Percentiles rank a stretch among this genome's conserved stretches.
Evolutionary conservation across 1,284 basidiomycete species (phyloP).

Genomic region (Sporisorium graminicola): DNA sequence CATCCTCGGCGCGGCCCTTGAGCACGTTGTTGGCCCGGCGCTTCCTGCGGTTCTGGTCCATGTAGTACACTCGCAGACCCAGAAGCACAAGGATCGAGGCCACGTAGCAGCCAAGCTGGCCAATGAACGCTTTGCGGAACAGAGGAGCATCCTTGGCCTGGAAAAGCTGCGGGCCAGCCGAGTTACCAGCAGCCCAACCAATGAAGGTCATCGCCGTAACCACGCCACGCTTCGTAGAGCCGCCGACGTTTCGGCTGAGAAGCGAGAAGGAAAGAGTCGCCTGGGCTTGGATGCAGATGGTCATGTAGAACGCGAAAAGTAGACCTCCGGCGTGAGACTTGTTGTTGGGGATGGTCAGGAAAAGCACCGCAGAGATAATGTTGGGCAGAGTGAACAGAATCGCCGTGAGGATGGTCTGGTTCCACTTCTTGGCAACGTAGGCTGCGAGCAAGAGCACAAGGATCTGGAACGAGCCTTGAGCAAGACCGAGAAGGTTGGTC

Average conservation of each 20-base stretch:
- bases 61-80: slow-evolving; percentile 72
- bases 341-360: slow-evolving; percentile 48
- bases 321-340: slow-evolving; percentile 41
- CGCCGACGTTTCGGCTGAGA: slow-evolving; percentile 72
- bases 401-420: slow-evolving; percentile 64
- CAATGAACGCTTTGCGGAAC: slow-evolving; percentile 72
- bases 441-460: slow-evolving; percentile 44
- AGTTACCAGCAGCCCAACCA: slow-evolving; percentile 59
- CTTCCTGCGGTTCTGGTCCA: slow-evolving; percentile 72
- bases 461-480: slow-evolving; percentile 55
- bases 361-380: slow-evolving; percentile 60
- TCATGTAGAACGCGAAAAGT: slow-evolving; percentile 44
- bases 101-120: slow-evolving; percentile 74
- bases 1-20: slow-evolving; percentile 32
- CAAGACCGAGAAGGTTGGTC: slow-evolving; percentile 62
- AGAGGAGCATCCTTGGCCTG: slow-evolving; percentile 47
- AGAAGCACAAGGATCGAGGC: slow-evolving; percentile 71
- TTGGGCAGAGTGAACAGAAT: slow-evolving; percentile 55
- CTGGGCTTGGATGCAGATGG: slow-evolving; percentile 45
- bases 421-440: slow-evolving; percentile 33
- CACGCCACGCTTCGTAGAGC: slow-evolving; percentile 54
- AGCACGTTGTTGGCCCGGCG: slow-evolving; percentile 28
- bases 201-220: slow-evolving; percentile 51
- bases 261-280: slow-evolving; percentile 55
- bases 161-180: slow-evolving; percentile 60